Evolutionary conservation across 768 basidiomycete genomes (phyloP).

Genomic region (Tylopilus balloui): DNA sequence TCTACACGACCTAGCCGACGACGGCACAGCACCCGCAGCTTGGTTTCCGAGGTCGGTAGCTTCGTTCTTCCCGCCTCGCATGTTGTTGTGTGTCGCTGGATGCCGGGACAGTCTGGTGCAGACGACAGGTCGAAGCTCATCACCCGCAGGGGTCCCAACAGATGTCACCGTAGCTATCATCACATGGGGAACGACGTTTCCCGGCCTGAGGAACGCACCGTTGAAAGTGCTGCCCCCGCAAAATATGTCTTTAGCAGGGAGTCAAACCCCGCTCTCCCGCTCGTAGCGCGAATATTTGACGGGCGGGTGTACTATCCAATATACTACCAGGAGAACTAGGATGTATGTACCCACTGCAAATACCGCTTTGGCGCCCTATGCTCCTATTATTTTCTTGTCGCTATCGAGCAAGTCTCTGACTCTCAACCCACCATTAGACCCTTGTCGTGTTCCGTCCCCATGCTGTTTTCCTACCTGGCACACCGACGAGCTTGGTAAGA

Average conservation of each 20-base stretch:
- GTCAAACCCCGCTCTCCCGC: too few relatives aligned
- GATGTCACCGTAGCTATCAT: constrained; percentile 25
- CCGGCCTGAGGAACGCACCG: constrained; percentile 26
- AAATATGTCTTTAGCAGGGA: too few relatives aligned
- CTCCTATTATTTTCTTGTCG: too few relatives aligned
- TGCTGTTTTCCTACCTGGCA: constrained; percentile 36
- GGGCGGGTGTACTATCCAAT: too few relatives aligned
- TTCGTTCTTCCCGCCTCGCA: not conserved
- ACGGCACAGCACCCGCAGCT: not conserved
- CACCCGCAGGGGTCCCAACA: not conserved
- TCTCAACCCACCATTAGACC: too few relatives aligned
- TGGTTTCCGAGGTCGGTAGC: constrained; percentile 30
- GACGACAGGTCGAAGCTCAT: not conserved
- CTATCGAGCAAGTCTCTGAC: too few relatives aligned
- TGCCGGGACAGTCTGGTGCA: too few relatives aligned
- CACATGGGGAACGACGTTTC: constrained; percentile 32
- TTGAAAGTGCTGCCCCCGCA: constrained; percentile 12
- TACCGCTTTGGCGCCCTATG: too few relatives aligned
- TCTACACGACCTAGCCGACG: constrained; percentile 26
- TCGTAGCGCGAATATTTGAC: too few relatives aligned
- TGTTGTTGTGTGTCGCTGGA: too few relatives aligned
- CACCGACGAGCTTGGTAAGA: constrained; percentile 36
- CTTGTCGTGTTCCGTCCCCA: constrained; percentile 1
- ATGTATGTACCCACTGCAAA: too few relatives aligned
- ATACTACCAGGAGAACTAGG: too few relatives aligned